These are phyloP conservation scores for Mycena amicta DNA, from an alignment of 768 basidiomycete species.

Conservation along the genomic window DNA sequence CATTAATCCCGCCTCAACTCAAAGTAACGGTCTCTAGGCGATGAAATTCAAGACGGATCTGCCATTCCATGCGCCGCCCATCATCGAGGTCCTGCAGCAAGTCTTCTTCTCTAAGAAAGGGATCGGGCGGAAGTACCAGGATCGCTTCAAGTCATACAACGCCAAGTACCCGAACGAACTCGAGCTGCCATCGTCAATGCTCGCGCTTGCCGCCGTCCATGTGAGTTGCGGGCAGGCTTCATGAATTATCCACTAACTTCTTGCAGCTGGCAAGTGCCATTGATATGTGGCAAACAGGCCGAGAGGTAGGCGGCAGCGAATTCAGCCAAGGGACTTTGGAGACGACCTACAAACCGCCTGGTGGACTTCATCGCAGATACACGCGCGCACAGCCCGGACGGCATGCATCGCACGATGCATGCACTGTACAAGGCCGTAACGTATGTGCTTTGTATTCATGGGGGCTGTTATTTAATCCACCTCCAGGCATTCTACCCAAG, in stretches of 20 bases:
- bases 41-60: not conserved
- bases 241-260: not conserved
- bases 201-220: not conserved
- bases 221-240: not conserved
- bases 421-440: not conserved
- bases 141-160: not conserved
- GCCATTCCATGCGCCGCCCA: slow-evolving; percentile 6
- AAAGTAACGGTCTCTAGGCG: too few species aligned
- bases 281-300: not conserved
- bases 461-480: not conserved
- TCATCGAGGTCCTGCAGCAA: slow-evolving; percentile 7
- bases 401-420: slow-evolving; percentile 5
- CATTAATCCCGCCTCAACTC: too few species aligned
- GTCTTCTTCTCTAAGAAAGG: not conserved
- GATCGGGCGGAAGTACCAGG: not conserved
- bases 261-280: slow-evolving; percentile 2
- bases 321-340: slow-evolving; percentile 3
- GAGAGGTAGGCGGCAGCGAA: not conserved
- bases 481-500: not conserved
- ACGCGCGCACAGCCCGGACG: not conserved
- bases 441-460: slow-evolving; percentile 1
- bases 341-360: not conserved
- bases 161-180: not conserved
- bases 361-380: not conserved
- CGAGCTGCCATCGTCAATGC: slow-evolving; percentile 4